A percentile compares a stretch with the other conserved stretches of the same genome.
Conservation (phyloP, 208 protist species). For the Trypanosoma theileri region DNA sequence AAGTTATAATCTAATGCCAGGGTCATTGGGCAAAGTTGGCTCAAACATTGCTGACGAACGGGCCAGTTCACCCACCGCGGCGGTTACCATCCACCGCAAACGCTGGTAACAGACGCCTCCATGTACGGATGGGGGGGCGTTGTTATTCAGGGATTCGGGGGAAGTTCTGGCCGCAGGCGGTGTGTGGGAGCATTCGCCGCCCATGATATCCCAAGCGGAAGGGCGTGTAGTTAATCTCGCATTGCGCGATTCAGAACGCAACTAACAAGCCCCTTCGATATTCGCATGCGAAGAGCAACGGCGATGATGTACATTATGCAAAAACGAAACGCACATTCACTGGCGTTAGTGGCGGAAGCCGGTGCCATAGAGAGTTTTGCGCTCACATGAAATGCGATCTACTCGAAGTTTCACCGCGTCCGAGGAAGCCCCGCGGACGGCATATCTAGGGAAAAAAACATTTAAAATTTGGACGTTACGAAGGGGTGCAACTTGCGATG, state of each 20-base stretch:
- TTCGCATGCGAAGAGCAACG: not conserved
- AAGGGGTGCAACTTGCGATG: too few species aligned
- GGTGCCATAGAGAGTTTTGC: not conserved
- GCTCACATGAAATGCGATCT: not conserved
- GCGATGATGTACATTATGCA: constrained; percentile 6
- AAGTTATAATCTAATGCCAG: too few species aligned
- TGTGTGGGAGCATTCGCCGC: not conserved
- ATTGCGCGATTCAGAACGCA: not conserved
- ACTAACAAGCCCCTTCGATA: not conserved
- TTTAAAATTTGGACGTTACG: not conserved
- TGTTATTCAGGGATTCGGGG: not conserved
- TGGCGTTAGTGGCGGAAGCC: not conserved
- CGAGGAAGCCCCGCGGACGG: not conserved
- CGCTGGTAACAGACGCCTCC: too few species aligned
- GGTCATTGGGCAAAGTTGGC: too few species aligned
- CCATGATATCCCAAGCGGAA: constrained; percentile 3
- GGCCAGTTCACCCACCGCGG: too few species aligned
- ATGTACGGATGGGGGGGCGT: not conserved
- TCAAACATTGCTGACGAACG: too few species aligned
- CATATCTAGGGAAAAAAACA: not conserved
- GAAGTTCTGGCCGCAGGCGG: not conserved
- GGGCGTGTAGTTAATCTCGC: not conserved
- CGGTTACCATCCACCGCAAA: too few species aligned
- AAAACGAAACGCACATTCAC: not conserved
- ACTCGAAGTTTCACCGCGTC: not conserved